Evolutionary conservation across 2,329 filamentous ascomycete species (phyloP).

Genomic region (Chalaropsis thielavioides): DNA sequence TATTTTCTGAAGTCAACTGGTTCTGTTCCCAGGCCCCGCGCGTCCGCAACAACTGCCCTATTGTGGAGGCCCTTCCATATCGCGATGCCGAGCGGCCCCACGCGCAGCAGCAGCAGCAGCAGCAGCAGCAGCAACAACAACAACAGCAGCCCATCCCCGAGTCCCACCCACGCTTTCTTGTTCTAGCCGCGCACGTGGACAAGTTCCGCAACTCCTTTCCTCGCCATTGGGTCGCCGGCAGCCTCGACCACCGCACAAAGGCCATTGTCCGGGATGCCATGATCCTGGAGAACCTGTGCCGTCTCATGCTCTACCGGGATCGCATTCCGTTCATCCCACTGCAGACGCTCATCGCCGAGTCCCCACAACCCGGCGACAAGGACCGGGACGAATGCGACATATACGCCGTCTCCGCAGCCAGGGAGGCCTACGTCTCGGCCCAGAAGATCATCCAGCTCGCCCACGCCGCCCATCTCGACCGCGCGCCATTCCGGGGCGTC

Average conservation of each 20-base stretch:
- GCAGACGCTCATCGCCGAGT: neutral
- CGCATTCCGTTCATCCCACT: conserved; percentile 1
- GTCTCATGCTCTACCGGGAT: conserved; percentile 6
- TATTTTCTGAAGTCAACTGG: conserved; percentile 12
- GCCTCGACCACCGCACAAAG: neutral
- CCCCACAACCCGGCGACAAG: neutral
- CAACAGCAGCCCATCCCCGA: neutral
- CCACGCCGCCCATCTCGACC: neutral
- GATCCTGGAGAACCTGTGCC: neutral
- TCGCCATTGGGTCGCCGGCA: neutral
- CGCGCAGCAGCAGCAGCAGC: neutral
- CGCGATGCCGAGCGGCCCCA: neutral
- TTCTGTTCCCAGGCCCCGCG: neutral
- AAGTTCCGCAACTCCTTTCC: neutral
- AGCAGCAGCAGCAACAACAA: neutral
- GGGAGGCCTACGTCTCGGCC: neutral
- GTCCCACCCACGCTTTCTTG: neutral
- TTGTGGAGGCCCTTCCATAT: neutral
- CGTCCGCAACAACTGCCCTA: conserved; percentile 1
- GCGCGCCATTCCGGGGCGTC: neutral
- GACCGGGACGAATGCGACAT: neutral
- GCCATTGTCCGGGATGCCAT: neutral
- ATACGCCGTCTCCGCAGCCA: neutral
- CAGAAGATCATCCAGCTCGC: neutral
- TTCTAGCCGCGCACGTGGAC: neutral